Percentiles rank a stretch among this genome's conserved stretches.
Evolutionary conservation across 1,284 basidiomycete species (phyloP).

Genomic region (Heterobasidion annosum): DNA sequence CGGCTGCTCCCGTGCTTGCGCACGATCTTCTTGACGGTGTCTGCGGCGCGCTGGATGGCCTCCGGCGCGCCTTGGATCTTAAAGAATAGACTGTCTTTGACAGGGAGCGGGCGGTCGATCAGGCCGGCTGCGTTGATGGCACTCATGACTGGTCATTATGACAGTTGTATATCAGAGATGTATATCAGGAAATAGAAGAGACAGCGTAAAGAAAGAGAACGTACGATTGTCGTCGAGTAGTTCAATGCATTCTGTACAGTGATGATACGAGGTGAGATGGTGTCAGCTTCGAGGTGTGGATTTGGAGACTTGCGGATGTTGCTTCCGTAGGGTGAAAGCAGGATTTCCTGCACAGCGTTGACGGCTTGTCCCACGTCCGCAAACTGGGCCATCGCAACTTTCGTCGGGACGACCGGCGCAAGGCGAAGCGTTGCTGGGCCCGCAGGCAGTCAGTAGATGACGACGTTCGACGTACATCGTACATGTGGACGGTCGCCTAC

Average conservation of each 20-base stretch:
- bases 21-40: conserved; percentile 50
- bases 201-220: conserved; percentile 11
- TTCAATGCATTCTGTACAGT: conserved; percentile 65
- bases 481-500: conserved; percentile 24
- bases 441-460: conserved; percentile 8
- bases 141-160: conserved; percentile 47
- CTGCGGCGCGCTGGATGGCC: conserved; percentile 55
- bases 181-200: background rate
- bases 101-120: conserved; percentile 52
- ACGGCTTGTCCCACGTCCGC: conserved; percentile 56
- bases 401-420: conserved; percentile 67
- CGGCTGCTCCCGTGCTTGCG: conserved; percentile 58
- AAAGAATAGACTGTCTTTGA: conserved; percentile 80
- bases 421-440: conserved; percentile 70
- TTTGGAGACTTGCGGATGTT: conserved; percentile 41
- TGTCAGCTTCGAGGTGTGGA: background rate
- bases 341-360: conserved; percentile 68
- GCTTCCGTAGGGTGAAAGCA: conserved; percentile 45
- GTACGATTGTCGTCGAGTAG: conserved; percentile 66
- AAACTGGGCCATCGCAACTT: conserved; percentile 67
- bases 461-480: background rate
- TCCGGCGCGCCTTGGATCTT: conserved; percentile 75
- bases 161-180: background rate
- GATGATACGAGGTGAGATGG: background rate
- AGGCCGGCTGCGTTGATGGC: conserved; percentile 67